Conservation (phyloP, 2,329 filamentous ascomycete genomes). For the Basipetospora sp. region DNA sequence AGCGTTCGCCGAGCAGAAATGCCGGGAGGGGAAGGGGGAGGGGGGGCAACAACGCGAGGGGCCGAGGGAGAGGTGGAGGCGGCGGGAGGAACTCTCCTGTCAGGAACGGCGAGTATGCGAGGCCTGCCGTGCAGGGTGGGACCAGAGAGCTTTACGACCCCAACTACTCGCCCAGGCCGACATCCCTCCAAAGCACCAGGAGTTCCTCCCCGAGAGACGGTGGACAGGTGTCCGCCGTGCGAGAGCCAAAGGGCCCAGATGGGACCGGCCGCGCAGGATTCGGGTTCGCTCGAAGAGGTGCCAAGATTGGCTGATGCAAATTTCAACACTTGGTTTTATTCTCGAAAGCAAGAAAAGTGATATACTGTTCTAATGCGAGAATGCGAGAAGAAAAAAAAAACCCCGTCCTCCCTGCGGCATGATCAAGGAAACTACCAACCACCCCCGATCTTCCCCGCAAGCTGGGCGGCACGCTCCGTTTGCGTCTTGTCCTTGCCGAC, state of each 20-base stretch:
- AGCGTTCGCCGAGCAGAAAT: constrained; percentile 7
- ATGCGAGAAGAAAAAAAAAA: constrained; percentile 3
- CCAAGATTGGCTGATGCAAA: constrained; percentile 27
- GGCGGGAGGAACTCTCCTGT: background rate
- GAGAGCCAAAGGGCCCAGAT: constrained; percentile 66
- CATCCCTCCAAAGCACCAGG: constrained; percentile 26
- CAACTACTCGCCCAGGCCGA: constrained; percentile 50
- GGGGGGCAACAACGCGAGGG: constrained; percentile 10
- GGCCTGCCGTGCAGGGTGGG: constrained; percentile 5
- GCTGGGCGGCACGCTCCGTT: constrained; percentile 68
- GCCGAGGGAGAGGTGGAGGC: background rate
- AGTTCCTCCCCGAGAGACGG: constrained; percentile 39
- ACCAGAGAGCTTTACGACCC: constrained; percentile 64
- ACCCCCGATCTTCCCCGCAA: constrained; percentile 81
- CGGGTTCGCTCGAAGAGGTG: constrained; percentile 51
- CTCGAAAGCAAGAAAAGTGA: background rate
- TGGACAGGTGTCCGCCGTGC: constrained; percentile 54
- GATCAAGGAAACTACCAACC: constrained; percentile 61
- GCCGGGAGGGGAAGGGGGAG: constrained; percentile 24
- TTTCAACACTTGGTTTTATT: constrained; percentile 5
- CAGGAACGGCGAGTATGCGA: background rate
- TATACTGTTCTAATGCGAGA: constrained; percentile 4
- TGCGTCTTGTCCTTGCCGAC: constrained; percentile 67
- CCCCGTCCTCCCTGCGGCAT: too few relatives aligned
- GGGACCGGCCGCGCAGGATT: constrained; percentile 62